Percentiles rank a stretch among this genome's conserved stretches.
phyloP scores from a whole-genome alignment of 495 filamentous ascomycete species.

The Aspergillus asperescens region DNA sequence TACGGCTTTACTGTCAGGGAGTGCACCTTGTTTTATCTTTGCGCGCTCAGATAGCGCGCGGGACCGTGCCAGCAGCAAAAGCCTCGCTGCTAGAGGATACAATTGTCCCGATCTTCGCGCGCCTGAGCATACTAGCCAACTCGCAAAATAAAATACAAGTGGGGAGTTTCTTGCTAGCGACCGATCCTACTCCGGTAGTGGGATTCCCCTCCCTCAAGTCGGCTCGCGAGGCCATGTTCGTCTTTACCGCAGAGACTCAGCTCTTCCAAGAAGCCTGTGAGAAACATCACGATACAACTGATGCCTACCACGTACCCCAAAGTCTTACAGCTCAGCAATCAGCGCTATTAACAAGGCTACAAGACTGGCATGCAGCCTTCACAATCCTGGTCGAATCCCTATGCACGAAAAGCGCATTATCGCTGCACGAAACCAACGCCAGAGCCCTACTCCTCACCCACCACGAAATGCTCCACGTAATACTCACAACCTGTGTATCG shows the following conservation, averaged over 20 bases:
- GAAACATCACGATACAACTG: slow-evolving; percentile 10
- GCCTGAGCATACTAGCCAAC: slow-evolving; percentile 19
- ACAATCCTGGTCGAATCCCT: slow-evolving; percentile 16
- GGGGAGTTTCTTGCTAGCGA: slow-evolving; percentile 10
- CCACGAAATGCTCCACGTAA: slow-evolving; percentile 25
- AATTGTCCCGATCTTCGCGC: slow-evolving; percentile 37
- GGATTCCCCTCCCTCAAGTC: slow-evolving; percentile 26
- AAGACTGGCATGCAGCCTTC: slow-evolving; percentile 25
- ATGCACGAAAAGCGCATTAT: slow-evolving; percentile 1
- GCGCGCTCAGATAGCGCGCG: slow-evolving; percentile 22
- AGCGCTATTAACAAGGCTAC: slow-evolving; percentile 10
- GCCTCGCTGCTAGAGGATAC: slow-evolving; percentile 26
- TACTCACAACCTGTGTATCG: slow-evolving; percentile 13
- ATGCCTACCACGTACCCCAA: slow-evolving; percentile 2
- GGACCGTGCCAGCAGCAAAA: slow-evolving; percentile 14
- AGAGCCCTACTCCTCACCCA: slow-evolving; percentile 23
- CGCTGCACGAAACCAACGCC: slow-evolving; percentile 14
- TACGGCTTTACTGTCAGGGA: slow-evolving; percentile 35
- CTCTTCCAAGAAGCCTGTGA: slow-evolving; percentile 21
- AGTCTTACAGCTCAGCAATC: slow-evolving; percentile 11
- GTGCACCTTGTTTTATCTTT: slow-evolving; percentile 28
- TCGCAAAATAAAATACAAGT: slow-evolving; percentile 14
- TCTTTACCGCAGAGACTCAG: slow-evolving; percentile 20
- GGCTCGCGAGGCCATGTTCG: slow-evolving; percentile 31
- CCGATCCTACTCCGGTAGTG: not conserved